Base-by-base conservation (phyloP, 2,329 filamentous ascomycete species). In the Monosporascus sp. region DNA sequence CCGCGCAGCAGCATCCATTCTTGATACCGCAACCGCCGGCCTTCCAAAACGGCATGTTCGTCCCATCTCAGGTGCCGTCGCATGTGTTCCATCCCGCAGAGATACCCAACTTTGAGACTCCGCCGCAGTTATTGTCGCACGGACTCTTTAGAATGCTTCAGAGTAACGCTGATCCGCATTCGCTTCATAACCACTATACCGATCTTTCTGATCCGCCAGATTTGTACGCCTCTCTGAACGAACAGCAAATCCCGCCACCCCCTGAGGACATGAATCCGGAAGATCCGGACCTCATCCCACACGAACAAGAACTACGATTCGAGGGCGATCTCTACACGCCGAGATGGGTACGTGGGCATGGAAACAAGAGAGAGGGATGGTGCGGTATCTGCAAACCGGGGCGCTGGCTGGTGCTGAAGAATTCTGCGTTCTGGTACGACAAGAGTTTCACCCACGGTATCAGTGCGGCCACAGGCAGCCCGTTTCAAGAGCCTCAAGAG, bases 371-470 rank as follows among this genome's bases (percentile, higher is more conserved):
- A 43, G 89, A 93, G 69, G 90, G 90, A 3, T 96, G 90, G 89
- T 95, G 90, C 64, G 89, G 89, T 22, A 88, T 93, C 61, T 95
- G 90, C 76, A 92, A 91, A 68, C 87, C 89, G 2, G 89, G 89
- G 3, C 79, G 89, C 49, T 95, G 90, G 90, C 80, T 93, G 51
- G 89, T 92, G 17, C 76, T 96, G 54, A 95, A 94, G 75, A 94
- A 95, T 72, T 92, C 88, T 52, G 90, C 90, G 7, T 96, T 90
- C 69, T 95, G 90, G 90, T 95, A 95, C 70, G 90, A 95, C 74
- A 93, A 94, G 76, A 89, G 87, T 53, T 95, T 94, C 69, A 90
- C 88, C 2, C 90, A 95, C 65, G 90, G 90, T 49, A 90, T 95
- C 68, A 90, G 87, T 65, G 89, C 88, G 27, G 86, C 88, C 4